Percentiles rank a stretch among this genome's conserved stretches.
phyloP scores from a whole-genome alignment of 768 basidiomycete species.

The Macrolepiota albuminosa region DNA sequence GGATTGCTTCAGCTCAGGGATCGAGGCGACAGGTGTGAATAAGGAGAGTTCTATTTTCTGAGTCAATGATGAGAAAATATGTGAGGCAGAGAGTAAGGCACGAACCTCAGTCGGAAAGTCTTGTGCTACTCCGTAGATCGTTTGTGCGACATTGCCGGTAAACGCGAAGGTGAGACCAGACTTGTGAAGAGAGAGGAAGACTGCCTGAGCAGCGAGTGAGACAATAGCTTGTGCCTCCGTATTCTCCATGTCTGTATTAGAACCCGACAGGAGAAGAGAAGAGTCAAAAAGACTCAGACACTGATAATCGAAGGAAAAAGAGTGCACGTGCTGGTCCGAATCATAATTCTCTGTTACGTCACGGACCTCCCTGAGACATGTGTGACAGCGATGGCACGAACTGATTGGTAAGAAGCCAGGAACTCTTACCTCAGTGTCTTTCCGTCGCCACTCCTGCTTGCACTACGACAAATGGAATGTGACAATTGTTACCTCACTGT shows the following conservation, averaged over 20 bases:
- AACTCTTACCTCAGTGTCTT: no score
- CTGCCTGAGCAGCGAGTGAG: not conserved
- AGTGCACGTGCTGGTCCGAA: not conserved
- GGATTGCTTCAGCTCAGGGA: constrained; percentile 2
- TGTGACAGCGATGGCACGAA: no score
- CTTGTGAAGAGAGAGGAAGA: not conserved
- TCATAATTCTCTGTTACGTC: no score
- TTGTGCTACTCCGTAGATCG: not conserved
- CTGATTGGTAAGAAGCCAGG: no score
- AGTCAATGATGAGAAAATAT: not conserved
- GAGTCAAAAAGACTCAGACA: not conserved
- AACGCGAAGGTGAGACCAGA: not conserved
- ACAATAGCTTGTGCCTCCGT: not conserved
- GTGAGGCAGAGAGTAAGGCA: not conserved
- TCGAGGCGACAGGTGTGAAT: not conserved
- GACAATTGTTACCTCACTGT: no score
- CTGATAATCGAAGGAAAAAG: not conserved
- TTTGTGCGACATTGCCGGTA: not conserved
- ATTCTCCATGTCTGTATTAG: not conserved
- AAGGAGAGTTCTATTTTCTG: constrained; percentile 1
- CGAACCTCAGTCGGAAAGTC: not conserved
- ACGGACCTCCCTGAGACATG: no score
- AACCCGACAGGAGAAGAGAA: not conserved
- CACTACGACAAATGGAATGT: no score
- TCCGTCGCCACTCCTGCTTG: no score